phyloP scores from a whole-genome alignment of 2,329 filamentous ascomycete species.

The Penicillium aurantiogriseum region DNA sequence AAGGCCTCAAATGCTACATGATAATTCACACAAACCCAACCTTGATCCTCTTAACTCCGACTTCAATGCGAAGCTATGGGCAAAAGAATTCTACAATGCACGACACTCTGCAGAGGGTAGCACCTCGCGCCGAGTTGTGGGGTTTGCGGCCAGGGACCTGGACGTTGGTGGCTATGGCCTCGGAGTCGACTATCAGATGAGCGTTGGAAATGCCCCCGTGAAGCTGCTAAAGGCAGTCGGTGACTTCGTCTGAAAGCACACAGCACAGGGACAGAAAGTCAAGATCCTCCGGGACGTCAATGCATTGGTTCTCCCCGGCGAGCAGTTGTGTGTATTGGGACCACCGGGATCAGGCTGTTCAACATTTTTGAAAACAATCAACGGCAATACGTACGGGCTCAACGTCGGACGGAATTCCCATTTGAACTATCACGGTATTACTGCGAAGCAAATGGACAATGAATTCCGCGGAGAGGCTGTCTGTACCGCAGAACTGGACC shows the following conservation, averaged over 20 bases:
- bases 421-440: background rate
- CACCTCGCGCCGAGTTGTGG: background rate
- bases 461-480: background rate
- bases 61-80: background rate
- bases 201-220: background rate
- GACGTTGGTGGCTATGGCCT: background rate
- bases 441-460: background rate
- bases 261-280: background rate
- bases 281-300: background rate
- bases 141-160: background rate
- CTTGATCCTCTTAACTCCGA: background rate
- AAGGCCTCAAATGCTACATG: background rate
- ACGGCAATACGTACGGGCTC: background rate
- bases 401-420: background rate
- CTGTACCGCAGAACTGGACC: background rate
- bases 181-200: background rate
- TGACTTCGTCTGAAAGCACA: background rate
- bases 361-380: background rate
- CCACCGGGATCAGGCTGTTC: background rate
- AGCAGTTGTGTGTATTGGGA: background rate
- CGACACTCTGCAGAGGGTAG: background rate
- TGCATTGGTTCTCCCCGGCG: background rate
- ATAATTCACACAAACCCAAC: background rate
- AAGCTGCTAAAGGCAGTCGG: background rate
- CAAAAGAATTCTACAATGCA: background rate